Percentiles rank a stretch among this genome's conserved stretches.
Conservation (phyloP, 148 eudicot genomes). For the Silene uniflora region DNA sequence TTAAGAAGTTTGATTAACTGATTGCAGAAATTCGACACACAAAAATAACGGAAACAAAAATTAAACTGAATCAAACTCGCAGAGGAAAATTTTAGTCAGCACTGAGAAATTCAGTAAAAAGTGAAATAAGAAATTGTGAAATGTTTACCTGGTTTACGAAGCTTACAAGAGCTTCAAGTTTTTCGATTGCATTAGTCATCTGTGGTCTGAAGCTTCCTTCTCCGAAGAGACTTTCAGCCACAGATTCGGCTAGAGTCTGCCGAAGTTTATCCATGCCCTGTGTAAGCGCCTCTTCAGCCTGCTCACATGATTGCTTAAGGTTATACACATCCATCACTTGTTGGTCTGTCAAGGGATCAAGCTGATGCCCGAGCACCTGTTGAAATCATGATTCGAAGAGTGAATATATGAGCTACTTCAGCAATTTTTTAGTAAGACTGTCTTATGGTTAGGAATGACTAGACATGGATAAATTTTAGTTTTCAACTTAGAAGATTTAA, state of each 20-base stretch:
- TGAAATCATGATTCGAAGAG: too few species aligned
- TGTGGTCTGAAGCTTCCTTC: slow-evolving; percentile 66
- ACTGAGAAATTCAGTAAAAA: slow-evolving; percentile 10
- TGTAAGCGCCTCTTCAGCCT: not conserved
- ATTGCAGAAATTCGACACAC: too few species aligned
- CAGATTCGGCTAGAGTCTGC: slow-evolving; percentile 53
- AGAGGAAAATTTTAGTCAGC: not conserved
- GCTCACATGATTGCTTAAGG: slow-evolving; percentile 68
- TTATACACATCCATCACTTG: slow-evolving; percentile 44
- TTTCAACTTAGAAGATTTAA: too few species aligned
- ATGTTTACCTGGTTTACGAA: slow-evolving; percentile 77
- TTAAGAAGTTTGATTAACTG: too few species aligned
- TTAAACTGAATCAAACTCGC: too few species aligned
- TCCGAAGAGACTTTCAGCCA: slow-evolving; percentile 56
- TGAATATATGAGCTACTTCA: too few species aligned
- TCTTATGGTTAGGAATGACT: too few species aligned
- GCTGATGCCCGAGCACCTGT: slow-evolving; percentile 74
- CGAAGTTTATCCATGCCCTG: slow-evolving; percentile 86
- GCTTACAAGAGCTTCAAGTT: slow-evolving; percentile 63
- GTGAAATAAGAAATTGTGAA: not conserved
- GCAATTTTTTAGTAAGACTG: too few species aligned
- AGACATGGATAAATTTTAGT: too few species aligned
- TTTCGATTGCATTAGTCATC: slow-evolving; percentile 62
- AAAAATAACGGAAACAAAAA: too few species aligned
- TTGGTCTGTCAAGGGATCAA: slow-evolving; percentile 60